Percentiles rank a stretch among this genome's conserved stretches.
Conservation (phyloP, 2,329 filamentous ascomycete species). For the Boeremia exigua region DNA sequence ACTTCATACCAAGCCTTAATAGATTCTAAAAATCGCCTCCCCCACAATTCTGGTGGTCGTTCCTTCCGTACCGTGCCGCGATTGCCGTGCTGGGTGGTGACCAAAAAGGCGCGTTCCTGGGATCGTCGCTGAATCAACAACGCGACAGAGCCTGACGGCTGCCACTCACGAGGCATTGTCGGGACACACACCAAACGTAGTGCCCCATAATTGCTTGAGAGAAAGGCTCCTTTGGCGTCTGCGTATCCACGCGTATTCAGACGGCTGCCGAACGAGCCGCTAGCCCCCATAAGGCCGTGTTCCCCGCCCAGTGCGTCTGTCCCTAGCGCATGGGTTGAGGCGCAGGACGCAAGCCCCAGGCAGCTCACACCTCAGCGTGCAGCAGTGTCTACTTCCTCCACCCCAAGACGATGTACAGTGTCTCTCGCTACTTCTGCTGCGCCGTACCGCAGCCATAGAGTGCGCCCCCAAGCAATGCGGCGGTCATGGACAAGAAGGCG, state of each 20-base stretch:
- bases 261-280: slow-evolving; percentile 16
- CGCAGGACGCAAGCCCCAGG: slow-evolving; percentile 17
- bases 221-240: background rate
- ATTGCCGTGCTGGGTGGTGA: slow-evolving; percentile 9
- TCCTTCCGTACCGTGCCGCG: slow-evolving; percentile 10
- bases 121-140: slow-evolving; percentile 7
- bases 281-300: slow-evolving; percentile 1
- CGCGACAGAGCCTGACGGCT: slow-evolving; percentile 1
- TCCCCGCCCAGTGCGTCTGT: slow-evolving; percentile 17
- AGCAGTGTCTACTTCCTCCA: slow-evolving; percentile 9
- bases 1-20: background rate
- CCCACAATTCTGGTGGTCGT: slow-evolving; percentile 5
- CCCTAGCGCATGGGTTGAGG: slow-evolving; percentile 18
- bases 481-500: slow-evolving; percentile 45
- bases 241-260: slow-evolving; percentile 16
- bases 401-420: slow-evolving; percentile 13
- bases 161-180: background rate
- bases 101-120: slow-evolving; percentile 16
- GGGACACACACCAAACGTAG: background rate
- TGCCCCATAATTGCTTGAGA: background rate
- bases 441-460: slow-evolving; percentile 29
- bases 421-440: slow-evolving; percentile 28
- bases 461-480: slow-evolving; percentile 35
- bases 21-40: slow-evolving; percentile 6
- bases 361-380: slow-evolving; percentile 9